Evolutionary conservation across 202 grass and related monocot species (phyloP).

Genomic region (Digitaria exilis): DNA sequence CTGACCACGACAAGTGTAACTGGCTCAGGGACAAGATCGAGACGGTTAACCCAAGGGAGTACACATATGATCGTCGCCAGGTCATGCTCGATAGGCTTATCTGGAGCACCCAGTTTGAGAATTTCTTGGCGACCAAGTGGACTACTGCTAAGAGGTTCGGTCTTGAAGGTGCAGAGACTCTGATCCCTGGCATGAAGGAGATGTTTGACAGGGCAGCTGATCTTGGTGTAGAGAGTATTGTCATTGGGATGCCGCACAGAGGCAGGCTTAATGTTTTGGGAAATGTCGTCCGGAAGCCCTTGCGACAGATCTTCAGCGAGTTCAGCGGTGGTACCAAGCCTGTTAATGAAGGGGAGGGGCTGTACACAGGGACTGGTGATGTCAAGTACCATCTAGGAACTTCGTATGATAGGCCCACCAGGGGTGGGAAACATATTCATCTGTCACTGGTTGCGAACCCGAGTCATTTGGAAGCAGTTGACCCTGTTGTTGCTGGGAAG

Average conservation of each 20-base stretch:
- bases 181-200: slow-evolving; percentile 98
- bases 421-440: slow-evolving; percentile 83
- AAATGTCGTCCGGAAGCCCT: slow-evolving; percentile 83
- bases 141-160: slow-evolving; percentile 78
- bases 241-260: slow-evolving; percentile 96
- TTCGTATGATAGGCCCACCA: slow-evolving; percentile 89
- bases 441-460: slow-evolving; percentile 88
- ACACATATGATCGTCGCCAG: slow-evolving; percentile 55
- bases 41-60: slow-evolving; percentile 69
- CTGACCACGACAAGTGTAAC: slow-evolving; percentile 83
- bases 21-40: slow-evolving; percentile 97
- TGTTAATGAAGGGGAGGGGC: slow-evolving; percentile 71
- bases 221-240: slow-evolving; percentile 84
- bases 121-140: slow-evolving; percentile 90
- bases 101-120: slow-evolving; percentile 96
- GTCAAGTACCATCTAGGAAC: slow-evolving; percentile 98
- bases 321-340: slow-evolving; percentile 93
- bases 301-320: slow-evolving; percentile 92
- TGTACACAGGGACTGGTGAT: slow-evolving; percentile 92
- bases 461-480: slow-evolving; percentile 92
- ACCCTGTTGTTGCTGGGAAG: slow-evolving; percentile 90
- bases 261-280: slow-evolving; percentile 86
- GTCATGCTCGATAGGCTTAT: slow-evolving; percentile 94
- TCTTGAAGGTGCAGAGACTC: slow-evolving; percentile 83
- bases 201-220: slow-evolving; percentile 91